Evolutionary conservation across 805 yeast genomes (phyloP), one percentile per base, ranked within the genome.

Genomic region (Sungouiella thailandica): DNA sequence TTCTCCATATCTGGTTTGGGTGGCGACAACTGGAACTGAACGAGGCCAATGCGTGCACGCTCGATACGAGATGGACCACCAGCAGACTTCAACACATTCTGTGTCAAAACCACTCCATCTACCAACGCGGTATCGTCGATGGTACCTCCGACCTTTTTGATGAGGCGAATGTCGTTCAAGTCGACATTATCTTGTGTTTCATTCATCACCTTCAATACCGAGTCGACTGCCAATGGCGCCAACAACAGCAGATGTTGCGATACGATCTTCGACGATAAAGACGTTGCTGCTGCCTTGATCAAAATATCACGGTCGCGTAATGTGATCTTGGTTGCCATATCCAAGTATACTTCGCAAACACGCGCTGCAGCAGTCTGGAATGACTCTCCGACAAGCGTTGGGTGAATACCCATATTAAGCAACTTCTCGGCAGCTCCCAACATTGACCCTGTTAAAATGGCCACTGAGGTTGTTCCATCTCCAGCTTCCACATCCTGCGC

Each of bases 401-500:
- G 99, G 61, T 93, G 98, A 49, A 93, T 87, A 12, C 93, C 97
- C 58, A 84, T 86, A 47, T 77, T 79, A 50, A 93, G 73, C 39
- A 93, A 70, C 57, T 82, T 81, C 50, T 93, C 98, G 35, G 97
- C 95, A 12, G 98, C 98, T 19, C 90, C 95, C 35, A 93, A 69
- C 31, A 93, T 64, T 4, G 97, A 90, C 23, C 98, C 99, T 5
- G 97, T 86, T 42, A 93, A 70, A 35, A 93, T 90, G 18, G 94
- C 98, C 20, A 93, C 98, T 2, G 96, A 82, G 0, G 99, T 93
- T 22, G 99, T 93, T 44, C 99, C 99, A 58, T 93, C 99, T 36
- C 99, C 99, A n/a, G 97, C 98, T 61, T 89, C 99, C 24, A 89
- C 83, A 52, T 93, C 99, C 64, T 93, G 99, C 1, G 98, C 97